These are phyloP conservation scores for Linderina pennispora DNA, from an alignment of 192 early-diverging fungal genomes.

Conservation along the genomic window DNA sequence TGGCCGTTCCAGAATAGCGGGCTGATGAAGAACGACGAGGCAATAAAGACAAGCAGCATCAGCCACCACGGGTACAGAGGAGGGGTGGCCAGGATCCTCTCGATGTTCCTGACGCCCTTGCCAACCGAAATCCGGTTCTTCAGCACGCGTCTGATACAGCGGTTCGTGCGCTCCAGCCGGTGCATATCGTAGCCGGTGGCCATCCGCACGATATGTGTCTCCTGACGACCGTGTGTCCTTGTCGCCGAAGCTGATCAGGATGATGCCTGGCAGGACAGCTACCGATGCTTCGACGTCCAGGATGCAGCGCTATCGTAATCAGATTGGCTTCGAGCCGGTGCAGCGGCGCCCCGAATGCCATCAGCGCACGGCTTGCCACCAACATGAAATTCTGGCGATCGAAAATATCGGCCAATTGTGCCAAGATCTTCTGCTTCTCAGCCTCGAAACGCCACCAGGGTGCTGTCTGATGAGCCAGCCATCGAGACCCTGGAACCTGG, in stretches of 20 bases:
- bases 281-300: slow-evolving; percentile 61
- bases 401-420: slow-evolving; percentile 61
- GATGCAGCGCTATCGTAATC: slow-evolving; percentile 52
- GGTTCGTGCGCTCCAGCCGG: slow-evolving; percentile 58
- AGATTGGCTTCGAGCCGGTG: slow-evolving; percentile 63
- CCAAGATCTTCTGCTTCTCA: slow-evolving; percentile 41
- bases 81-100: slow-evolving; percentile 50
- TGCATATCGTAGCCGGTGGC: slow-evolving; percentile 62
- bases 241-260: slow-evolving; percentile 69
- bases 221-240: slow-evolving; percentile 63
- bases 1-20: slow-evolving; percentile 64
- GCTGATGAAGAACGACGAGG: slow-evolving; percentile 54
- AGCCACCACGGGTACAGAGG: slow-evolving; percentile 56
- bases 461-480: slow-evolving; percentile 25
- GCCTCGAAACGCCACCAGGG: slow-evolving; percentile 30
- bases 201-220: slow-evolving; percentile 64
- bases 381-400: slow-evolving; percentile 62
- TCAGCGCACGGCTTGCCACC: slow-evolving; percentile 56
- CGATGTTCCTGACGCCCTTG: slow-evolving; percentile 58
- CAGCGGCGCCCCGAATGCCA: slow-evolving; percentile 62
- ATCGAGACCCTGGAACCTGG: not conserved
- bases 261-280: slow-evolving; percentile 63
- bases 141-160: slow-evolving; percentile 55
- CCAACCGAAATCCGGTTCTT: slow-evolving; percentile 57
- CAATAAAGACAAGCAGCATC: slow-evolving; percentile 49